Evolutionary conservation across 2,329 filamentous ascomycete species (phyloP).

Genomic region (Trichoderma sp.): DNA sequence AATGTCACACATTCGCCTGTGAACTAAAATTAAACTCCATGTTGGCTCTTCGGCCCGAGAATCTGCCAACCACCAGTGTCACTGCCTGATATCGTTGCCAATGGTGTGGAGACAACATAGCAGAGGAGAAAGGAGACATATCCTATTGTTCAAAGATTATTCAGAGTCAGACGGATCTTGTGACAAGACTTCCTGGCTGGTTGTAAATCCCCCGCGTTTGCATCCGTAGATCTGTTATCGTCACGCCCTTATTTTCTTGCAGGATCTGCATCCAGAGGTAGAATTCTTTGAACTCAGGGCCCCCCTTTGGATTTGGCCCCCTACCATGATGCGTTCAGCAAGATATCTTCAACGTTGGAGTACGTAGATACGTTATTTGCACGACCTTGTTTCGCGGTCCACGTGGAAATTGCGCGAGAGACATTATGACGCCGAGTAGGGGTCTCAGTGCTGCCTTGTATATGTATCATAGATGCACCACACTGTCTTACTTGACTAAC

Average conservation of each 20-base stretch:
- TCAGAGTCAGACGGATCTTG: neutral
- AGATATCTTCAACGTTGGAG: no score
- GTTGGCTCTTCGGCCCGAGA: neutral
- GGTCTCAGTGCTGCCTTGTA: neutral
- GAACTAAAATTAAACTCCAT: neutral
- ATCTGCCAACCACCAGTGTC: neutral
- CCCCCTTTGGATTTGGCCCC: accelerated
- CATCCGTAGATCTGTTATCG: neutral
- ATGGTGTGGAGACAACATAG: neutral
- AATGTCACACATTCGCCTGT: neutral
- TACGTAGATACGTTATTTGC: neutral
- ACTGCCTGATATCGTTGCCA: neutral
- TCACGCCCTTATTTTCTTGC: no score
- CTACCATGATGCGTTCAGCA: no score
- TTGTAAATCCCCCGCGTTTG: neutral
- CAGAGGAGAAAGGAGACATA: neutral
- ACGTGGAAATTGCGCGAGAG: neutral
- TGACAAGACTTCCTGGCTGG: neutral
- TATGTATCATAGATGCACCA: neutral
- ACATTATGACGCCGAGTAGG: neutral
- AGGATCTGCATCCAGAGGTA: no score
- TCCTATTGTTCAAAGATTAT: neutral
- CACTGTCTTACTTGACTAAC: neutral
- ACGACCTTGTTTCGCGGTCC: neutral
- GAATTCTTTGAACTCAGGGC: no score